Evolutionary conservation across 208 protist genomes (phyloP), one percentile per base, ranked within the genome.

Genomic region (Crithidia bombi): DNA sequence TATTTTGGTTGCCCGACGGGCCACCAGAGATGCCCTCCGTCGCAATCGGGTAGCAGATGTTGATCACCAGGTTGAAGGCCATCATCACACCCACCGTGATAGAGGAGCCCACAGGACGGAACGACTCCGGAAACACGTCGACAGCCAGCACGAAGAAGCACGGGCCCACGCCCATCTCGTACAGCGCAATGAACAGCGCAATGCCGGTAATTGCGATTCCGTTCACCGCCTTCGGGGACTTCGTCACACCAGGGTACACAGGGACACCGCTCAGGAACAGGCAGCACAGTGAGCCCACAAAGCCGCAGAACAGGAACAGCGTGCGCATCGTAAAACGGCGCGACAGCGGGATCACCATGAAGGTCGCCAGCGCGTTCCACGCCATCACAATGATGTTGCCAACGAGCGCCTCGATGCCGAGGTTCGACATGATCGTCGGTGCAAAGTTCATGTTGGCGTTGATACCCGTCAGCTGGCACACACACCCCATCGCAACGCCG

Each of bases 381-480:
- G 57, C 50, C 71, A 92, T 85, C 19, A 92, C 79, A 32, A 87
- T 71, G 64, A 88, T 71, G 65, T 89, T 92, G 50, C 86, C 86
- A 5, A 82, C 63, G 5, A 89, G 69, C 9, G 75, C 69, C 10
- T 79, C 65, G 23, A 87, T 52, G 30, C 79, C 81, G 15, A 88
- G 56, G 43, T 64, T 76, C 21, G 49, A 43, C 73, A 80, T 89
- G 62, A 92, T 89, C 36, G 64, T 85, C 14, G 83, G 83, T 9
- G 87, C 83, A 55, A 90, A 92, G 70, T 83, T 88, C 81, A 90
- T 89, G 35, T 86, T 77, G 21, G 87, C 82, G 67, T 84, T 87
- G 50, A 92, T 90, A 30, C 87, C 87, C 14, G 87, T 92, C 68
- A 92, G 73, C 64, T 93, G 87, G 28, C 73, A 44, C 32, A 81